Evolutionary conservation across 257 asterid genomes (phyloP).

Genomic region (Solanum gandarillasii): DNA sequence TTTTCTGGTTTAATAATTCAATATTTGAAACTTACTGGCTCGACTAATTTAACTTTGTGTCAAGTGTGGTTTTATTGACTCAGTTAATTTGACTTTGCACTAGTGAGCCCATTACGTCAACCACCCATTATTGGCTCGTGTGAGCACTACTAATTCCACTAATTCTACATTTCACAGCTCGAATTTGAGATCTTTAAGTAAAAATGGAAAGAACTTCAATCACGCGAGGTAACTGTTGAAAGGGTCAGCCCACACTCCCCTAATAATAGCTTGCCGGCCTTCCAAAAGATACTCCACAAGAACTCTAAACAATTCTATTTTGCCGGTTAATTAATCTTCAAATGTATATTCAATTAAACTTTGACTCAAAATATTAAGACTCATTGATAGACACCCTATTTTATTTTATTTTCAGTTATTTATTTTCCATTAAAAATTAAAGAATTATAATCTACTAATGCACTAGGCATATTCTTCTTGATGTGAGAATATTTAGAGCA

Average conservation of each 20-base stretch:
- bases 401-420: not conserved
- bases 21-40: not conserved
- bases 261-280: slow-evolving; percentile 10
- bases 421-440: not conserved
- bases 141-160: not conserved
- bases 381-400: not conserved
- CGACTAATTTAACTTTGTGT: not conserved
- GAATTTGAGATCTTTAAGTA: not conserved
- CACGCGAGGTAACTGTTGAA: not conserved
- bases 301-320: not conserved
- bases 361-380: not conserved
- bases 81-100: not conserved
- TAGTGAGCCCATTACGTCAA: not conserved
- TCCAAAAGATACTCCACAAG: not conserved
- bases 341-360: not conserved
- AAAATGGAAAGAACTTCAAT: not conserved
- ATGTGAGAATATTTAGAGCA: not conserved
- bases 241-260: not conserved
- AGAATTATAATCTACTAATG: not conserved
- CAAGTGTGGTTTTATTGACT: not conserved
- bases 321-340: not conserved
- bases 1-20: not conserved
- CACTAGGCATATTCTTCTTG: not conserved
- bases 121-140: too few species aligned
- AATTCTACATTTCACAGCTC: not conserved